A percentile compares a stretch with the other conserved stretches of the same genome.
Evolutionary conservation across 345 rosid species (phyloP).

Genomic region (Gossypium turneri): DNA sequence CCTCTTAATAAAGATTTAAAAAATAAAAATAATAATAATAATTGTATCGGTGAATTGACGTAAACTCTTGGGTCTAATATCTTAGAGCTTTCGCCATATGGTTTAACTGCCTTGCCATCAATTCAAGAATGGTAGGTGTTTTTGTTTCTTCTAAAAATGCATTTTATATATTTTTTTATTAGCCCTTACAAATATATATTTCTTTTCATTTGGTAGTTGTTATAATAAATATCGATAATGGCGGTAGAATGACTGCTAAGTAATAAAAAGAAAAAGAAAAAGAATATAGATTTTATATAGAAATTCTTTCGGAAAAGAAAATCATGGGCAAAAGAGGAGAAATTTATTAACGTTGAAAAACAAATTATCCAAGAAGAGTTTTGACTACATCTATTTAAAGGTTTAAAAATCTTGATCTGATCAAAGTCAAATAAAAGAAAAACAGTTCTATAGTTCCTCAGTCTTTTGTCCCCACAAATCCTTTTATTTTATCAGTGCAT

Average conservation of each 20-base stretch:
- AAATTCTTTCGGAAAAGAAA: too few relatives aligned
- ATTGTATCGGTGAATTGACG: too few relatives aligned
- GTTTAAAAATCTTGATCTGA: accelerated
- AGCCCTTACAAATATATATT: not conserved
- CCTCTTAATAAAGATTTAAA: too few relatives aligned
- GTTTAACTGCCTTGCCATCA: not conserved
- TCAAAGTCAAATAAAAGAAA: too few relatives aligned
- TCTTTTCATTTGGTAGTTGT: not conserved
- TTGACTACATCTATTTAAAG: accelerated
- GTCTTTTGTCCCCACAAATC: accelerated
- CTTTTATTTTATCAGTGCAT: too few relatives aligned
- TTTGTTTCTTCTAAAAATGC: not conserved
- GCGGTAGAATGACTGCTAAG: accelerated
- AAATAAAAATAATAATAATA: too few relatives aligned
- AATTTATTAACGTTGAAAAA: too few relatives aligned
- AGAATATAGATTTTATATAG: too few relatives aligned
- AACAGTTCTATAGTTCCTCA: accelerated
- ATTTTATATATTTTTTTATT: not conserved
- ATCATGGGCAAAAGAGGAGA: accelerated
- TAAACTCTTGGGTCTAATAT: too few relatives aligned
- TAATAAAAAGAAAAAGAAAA: not conserved
- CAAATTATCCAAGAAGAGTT: accelerated
- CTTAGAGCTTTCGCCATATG: too few relatives aligned
- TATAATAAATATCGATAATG: too few relatives aligned
- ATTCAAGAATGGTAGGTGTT: not conserved